Conservation (phyloP, 2,329 filamentous ascomycete species). For the Fusarium pseudocircinatum region DNA sequence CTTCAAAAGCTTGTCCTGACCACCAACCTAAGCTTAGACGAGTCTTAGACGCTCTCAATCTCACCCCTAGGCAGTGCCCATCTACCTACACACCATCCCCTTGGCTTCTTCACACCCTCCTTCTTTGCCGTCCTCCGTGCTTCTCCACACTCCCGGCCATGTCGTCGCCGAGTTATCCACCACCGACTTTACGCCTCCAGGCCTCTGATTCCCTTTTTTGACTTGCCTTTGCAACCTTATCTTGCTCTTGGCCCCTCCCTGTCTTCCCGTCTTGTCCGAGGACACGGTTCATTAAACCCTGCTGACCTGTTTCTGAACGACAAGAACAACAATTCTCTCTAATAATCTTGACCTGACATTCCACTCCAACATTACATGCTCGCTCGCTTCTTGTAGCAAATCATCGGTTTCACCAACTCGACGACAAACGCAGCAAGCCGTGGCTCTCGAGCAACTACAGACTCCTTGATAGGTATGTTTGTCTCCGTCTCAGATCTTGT, state of each 20-base stretch:
- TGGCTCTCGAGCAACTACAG: conserved; percentile 21
- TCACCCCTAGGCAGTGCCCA: conserved; percentile 14
- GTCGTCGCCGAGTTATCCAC: conserved; percentile 49
- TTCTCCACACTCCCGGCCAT: conserved; percentile 47
- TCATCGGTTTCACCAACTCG: conserved; percentile 29
- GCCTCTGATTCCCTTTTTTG: conserved; percentile 38
- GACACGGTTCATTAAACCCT: conserved; percentile 37
- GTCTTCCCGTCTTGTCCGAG: conserved; percentile 33
- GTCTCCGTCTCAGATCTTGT: conserved; percentile 39
- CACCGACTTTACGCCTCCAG: conserved; percentile 38
- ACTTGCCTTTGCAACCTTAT: conserved; percentile 45
- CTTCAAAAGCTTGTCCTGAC: conserved; percentile 48
- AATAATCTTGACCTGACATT: neutral
- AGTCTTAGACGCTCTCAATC: conserved; percentile 8
- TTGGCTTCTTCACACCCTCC: conserved; percentile 32
- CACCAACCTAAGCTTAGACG: conserved; percentile 31
- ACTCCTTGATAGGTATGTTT: conserved; percentile 40
- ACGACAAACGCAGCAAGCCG: conserved; percentile 35
- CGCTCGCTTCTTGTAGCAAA: conserved; percentile 35
- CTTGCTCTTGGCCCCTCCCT: conserved; percentile 40
- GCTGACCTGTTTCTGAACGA: conserved; percentile 23
- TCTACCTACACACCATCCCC: conserved; percentile 17
- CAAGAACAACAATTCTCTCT: neutral
- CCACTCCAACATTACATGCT: conserved; percentile 9
- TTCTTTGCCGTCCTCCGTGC: conserved; percentile 43